phyloP scores from a whole-genome alignment of 1,284 basidiomycete species.

The Rhodotorula mucilaginosa region DNA sequence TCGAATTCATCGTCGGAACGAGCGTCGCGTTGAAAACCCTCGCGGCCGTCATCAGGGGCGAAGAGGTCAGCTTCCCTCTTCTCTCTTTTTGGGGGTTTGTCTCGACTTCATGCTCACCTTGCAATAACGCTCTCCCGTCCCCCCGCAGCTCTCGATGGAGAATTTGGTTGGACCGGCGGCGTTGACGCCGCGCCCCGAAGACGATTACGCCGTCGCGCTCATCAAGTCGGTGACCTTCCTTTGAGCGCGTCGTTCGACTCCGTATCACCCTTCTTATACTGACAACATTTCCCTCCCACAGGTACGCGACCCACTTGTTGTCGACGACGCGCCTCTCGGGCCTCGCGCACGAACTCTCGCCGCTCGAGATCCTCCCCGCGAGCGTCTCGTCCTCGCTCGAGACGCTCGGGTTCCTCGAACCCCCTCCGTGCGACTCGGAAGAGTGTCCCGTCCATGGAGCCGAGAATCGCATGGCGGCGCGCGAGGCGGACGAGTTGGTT shows the following conservation, averaged over 20 bases:
- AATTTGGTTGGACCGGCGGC: conserved; percentile 27
- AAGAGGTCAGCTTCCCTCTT: conserved; percentile 17
- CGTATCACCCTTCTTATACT: too few relatives aligned
- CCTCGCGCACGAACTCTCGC: conserved; percentile 35
- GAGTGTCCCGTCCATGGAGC: background rate
- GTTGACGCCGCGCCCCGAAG: conserved; percentile 8
- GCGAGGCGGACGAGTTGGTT: background rate
- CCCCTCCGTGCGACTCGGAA: conserved; percentile 6
- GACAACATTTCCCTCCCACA: background rate
- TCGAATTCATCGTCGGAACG: conserved; percentile 17
- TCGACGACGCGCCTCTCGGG: conserved; percentile 28
- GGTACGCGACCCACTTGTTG: conserved; percentile 35
- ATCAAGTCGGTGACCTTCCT: conserved; percentile 17
- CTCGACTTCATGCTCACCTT: too few relatives aligned
- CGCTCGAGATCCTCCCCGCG: conserved; percentile 26
- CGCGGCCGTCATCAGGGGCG: conserved; percentile 20
- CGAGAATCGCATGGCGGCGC: background rate
- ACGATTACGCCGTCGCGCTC: conserved; percentile 36
- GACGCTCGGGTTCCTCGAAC: conserved; percentile 14
- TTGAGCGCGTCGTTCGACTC: too few relatives aligned
- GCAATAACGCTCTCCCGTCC: too few relatives aligned
- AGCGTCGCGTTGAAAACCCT: conserved; percentile 22
- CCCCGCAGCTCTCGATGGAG: conserved; percentile 16
- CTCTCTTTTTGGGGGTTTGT: background rate
- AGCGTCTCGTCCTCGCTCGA: conserved; percentile 16